Base-by-base conservation (phyloP, 1,139 yeast genomes). In the Lodderomyces jiufengensis region DNA sequence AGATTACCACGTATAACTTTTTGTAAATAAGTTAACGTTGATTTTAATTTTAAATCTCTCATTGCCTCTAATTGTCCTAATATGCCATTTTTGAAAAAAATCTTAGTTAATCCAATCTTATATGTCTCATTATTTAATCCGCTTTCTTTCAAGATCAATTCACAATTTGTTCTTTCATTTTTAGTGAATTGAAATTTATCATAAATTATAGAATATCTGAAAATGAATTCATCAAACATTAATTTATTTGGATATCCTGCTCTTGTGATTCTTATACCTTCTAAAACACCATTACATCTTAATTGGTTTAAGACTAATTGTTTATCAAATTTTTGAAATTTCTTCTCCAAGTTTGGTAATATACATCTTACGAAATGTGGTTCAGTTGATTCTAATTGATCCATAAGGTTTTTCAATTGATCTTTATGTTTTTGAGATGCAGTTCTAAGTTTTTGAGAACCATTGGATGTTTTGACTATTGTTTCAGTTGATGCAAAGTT, bases 291-390 rank as follows among this genome's bases (percentile, higher is more conserved):
- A 55, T 94, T 94, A 56, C 97, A 94, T 44, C 97, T 73, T 42
- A 94, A 70, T 60, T 94, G 99, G 42, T 85, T 92, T 35, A 92
- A 66, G 3, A 94, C 95, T 27, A 94, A 64, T 22, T 62, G 65
- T 50, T 84, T 86, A 50, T 88, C 90, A 51, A 92, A 84, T 33
- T 70, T 66, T 32, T 75, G 76, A 0, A 97, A 80, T 40, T 70
- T 70, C 54, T 92, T 90, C 26, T 74, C 68, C 45, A 78, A 78
- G 52, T 94, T 94, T 7, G 99, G 99, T 33, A 94, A 67, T 38
- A 94, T 94, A 58, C 99, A 94, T 50, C 99, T 76, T 21, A 94
- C 97, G 56, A 94, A 94, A 57, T 92, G 98, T 2, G 99, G 98
- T 51, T 86, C 94, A 0, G 98, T 92, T 12, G 78, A 66, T 10